Evolutionary conservation across 257 asterid species (phyloP).

Genomic region (Mitragyna speciosa): DNA sequence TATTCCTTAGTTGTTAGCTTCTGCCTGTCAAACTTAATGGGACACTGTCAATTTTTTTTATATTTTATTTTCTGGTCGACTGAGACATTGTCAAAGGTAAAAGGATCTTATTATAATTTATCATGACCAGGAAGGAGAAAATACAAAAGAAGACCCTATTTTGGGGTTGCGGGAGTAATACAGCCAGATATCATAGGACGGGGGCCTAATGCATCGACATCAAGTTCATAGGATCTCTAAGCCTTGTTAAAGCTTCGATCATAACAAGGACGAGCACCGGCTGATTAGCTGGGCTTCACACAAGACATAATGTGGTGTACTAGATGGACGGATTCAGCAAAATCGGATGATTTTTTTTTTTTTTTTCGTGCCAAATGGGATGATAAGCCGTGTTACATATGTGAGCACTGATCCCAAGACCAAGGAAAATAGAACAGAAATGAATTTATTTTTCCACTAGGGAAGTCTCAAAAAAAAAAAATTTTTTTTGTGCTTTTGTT

Average conservation of each 20-base stretch:
- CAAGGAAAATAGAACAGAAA: neutral
- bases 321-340: neutral
- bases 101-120: neutral
- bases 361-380: neutral
- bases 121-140: neutral
- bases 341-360: neutral
- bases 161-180: neutral
- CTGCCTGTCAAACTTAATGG: too few relatives aligned
- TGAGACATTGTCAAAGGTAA: too few relatives aligned
- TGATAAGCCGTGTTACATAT: neutral
- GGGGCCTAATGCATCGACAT: neutral
- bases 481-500: neutral
- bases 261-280: neutral
- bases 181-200: neutral
- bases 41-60: too few relatives aligned
- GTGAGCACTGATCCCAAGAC: neutral
- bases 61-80: too few relatives aligned
- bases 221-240: neutral
- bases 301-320: neutral
- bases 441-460: too few relatives aligned
- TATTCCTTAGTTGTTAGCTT: neutral
- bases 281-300: neutral
- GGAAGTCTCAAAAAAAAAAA: too few relatives aligned
- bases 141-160: neutral
- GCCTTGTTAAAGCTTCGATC: neutral